A percentile compares a stretch with the other conserved stretches of the same genome.
phyloP scores from a whole-genome alignment of 1,139 yeast species.

The Candida gigantensis region DNA sequence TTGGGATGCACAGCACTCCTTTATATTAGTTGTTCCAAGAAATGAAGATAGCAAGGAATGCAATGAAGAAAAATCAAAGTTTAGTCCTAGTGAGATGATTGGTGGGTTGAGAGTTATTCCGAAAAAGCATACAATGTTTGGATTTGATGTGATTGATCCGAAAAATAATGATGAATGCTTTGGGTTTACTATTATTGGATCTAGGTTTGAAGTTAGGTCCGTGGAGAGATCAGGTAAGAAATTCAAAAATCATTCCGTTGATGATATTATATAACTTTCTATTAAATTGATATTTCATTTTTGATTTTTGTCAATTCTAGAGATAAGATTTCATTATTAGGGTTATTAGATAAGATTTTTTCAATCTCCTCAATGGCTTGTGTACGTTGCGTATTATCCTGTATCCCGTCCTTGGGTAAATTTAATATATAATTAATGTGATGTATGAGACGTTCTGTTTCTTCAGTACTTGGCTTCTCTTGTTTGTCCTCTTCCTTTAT shows the following conservation, averaged over 20 bases:
- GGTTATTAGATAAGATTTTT: constrained; percentile 5
- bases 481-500: constrained; percentile 14
- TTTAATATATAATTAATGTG: constrained; percentile 23
- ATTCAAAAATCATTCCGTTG: constrained; percentile 77
- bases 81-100: constrained; percentile 35
- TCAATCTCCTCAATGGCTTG: constrained; percentile 9
- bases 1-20: constrained; percentile 82
- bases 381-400: constrained; percentile 2
- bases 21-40: constrained; percentile 62
- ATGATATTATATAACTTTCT: constrained; percentile 45
- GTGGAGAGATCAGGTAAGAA: constrained; percentile 84
- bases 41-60: constrained; percentile 36
- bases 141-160: constrained; percentile 49
- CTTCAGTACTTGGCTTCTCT: constrained; percentile 5
- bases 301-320: constrained; percentile 26
- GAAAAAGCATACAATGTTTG: constrained; percentile 61
- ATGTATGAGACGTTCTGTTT: constrained; percentile 17
- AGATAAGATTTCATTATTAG: constrained; percentile 25
- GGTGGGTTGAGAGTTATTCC: constrained; percentile 60
- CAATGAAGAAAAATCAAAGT: constrained; percentile 18
- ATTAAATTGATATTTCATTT: constrained; percentile 5
- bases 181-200: constrained; percentile 74
- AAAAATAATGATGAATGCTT: constrained; percentile 32
- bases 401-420: constrained; percentile 13
- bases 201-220: constrained; percentile 73